Conservation (phyloP, 768 basidiomycete genomes). For the Astraeus odoratus region DNA sequence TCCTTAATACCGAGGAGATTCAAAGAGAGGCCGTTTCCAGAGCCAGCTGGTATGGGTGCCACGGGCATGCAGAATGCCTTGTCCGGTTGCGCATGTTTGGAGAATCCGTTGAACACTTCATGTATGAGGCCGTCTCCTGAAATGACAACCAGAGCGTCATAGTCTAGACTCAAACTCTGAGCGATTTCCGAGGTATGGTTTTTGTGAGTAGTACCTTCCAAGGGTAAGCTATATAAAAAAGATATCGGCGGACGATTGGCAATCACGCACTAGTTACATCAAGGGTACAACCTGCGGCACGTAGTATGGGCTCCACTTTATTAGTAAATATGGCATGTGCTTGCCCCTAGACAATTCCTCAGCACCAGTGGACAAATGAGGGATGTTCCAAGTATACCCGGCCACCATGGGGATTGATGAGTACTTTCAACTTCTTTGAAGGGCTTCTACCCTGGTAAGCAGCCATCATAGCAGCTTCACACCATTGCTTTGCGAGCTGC, state of each 20-base stretch:
- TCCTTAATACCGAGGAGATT: slow-evolving; percentile 67
- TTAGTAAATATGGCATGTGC: slow-evolving; percentile 45
- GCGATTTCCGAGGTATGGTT: slow-evolving; percentile 66
- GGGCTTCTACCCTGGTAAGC: slow-evolving; percentile 63
- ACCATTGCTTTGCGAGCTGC: slow-evolving; percentile 42
- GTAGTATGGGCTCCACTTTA: slow-evolving; percentile 65
- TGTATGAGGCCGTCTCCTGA: slow-evolving; percentile 84
- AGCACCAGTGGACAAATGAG: not conserved
- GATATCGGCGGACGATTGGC: not conserved
- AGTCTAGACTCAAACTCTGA: slow-evolving; percentile 47
- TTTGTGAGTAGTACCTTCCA: slow-evolving; percentile 51
- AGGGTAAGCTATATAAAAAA: not conserved
- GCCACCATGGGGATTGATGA: slow-evolving; percentile 82
- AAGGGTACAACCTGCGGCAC: slow-evolving; percentile 54
- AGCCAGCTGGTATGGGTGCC: slow-evolving; percentile 75
- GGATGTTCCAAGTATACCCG: slow-evolving; percentile 39
- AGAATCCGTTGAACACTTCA: slow-evolving; percentile 80
- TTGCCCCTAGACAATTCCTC: slow-evolving; percentile 45
- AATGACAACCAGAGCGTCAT: slow-evolving; percentile 66
- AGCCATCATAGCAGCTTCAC: slow-evolving; percentile 42
- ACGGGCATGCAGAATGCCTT: slow-evolving; percentile 64
- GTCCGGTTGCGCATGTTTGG: slow-evolving; percentile 51
- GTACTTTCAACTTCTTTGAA: slow-evolving; percentile 50
- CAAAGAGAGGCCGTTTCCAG: slow-evolving; percentile 70
- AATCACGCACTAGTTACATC: slow-evolving; percentile 53